Conservation (phyloP, 768 basidiomycete genomes). For the Trametes punicea region DNA sequence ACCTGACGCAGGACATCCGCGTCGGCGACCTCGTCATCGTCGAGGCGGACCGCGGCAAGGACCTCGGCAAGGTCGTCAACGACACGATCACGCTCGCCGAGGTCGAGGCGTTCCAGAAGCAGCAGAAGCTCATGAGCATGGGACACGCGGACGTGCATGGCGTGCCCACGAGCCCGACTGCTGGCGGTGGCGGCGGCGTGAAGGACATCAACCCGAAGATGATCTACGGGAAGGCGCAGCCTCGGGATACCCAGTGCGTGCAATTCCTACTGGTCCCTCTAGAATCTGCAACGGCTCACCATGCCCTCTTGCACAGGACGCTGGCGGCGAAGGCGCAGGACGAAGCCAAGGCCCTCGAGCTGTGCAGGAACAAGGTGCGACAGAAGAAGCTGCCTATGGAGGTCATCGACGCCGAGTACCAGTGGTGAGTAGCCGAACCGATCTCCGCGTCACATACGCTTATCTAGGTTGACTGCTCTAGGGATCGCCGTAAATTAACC, state of each 20-base stretch:
- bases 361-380: conserved; percentile 88
- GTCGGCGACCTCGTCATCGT: conserved; percentile 94
- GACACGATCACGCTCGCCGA: conserved; percentile 87
- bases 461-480: conserved; percentile 29
- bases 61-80: conserved; percentile 89
- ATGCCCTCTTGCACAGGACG: conserved; percentile 42
- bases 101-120: conserved; percentile 86
- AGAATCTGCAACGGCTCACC: not conserved
- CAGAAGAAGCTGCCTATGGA: conserved; percentile 98
- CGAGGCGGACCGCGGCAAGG: conserved; percentile 92
- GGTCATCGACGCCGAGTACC: conserved; percentile 97
- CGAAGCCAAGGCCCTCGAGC: conserved; percentile 85
- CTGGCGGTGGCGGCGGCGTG: conserved; percentile 47
- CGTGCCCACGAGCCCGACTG: conserved; percentile 50
- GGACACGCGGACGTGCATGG: conserved; percentile 31
- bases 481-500: conserved; percentile 97
- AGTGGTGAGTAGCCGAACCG: conserved; percentile 62
- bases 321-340: conserved; percentile 83
- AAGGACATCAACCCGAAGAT: conserved; percentile 97
- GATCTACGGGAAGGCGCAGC: conserved; percentile 86
- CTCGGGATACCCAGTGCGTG: conserved; percentile 76
- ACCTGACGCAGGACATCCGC: conserved; percentile 59
- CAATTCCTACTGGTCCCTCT: conserved; percentile 7
- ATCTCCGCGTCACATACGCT: not conserved
- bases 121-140: conserved; percentile 50